These are phyloP conservation scores for Dichotomocladium elegans DNA, from an alignment of 371 early-diverging fungal species.

Conservation along the genomic window DNA sequence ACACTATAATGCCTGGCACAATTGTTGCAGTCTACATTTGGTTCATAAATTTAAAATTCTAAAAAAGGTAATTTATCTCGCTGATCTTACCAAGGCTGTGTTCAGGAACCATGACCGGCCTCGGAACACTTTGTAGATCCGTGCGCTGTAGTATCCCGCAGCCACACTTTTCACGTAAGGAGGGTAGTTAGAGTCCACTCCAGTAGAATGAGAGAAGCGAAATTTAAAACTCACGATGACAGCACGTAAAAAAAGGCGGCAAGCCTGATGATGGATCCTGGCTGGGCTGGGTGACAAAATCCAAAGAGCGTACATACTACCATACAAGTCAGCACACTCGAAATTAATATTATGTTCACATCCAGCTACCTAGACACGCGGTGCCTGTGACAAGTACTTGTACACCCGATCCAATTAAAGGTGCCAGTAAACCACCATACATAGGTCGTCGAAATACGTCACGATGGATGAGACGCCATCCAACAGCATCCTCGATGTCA, in stretches of 20 bases:
- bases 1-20: constrained; percentile 22
- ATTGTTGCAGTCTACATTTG: constrained; percentile 26
- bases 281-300: constrained; percentile 32
- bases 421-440: constrained; percentile 44
- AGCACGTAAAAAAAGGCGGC: constrained; percentile 18
- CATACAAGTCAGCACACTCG: background rate
- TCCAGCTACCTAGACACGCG: constrained; percentile 17
- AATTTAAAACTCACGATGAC: constrained; percentile 22
- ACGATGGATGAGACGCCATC: constrained; percentile 42
- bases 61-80: background rate
- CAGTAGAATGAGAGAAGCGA: too few relatives aligned
- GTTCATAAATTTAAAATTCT: background rate
- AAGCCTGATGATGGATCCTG: constrained; percentile 21
- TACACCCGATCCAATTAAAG: constrained; percentile 39
- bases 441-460: constrained; percentile 47
- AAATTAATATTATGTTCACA: background rate
- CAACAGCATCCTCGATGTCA: constrained; percentile 37
- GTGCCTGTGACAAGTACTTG: constrained; percentile 21
- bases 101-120: constrained; percentile 46
- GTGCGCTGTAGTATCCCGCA: constrained; percentile 38
- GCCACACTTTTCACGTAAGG: constrained; percentile 19
- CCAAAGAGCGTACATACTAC: constrained; percentile 7
- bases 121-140: constrained; percentile 40
- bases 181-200: too few relatives aligned
- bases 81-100: constrained; percentile 32